phyloP scores from a whole-genome alignment of 2,329 filamentous ascomycete species.

The Pseudogymnoascus sp. region DNA sequence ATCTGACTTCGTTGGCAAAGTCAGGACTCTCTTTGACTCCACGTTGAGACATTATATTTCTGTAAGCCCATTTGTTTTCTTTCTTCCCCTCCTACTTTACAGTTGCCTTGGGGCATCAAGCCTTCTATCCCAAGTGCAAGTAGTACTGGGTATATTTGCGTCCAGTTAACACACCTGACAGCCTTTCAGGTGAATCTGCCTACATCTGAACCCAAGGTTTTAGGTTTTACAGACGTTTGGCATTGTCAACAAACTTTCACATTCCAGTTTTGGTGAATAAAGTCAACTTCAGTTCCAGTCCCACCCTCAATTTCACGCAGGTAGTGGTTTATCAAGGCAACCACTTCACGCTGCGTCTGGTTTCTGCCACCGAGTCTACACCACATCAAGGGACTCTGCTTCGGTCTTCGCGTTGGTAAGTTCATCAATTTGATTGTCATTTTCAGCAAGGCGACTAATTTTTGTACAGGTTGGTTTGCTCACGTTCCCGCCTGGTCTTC shows the following conservation, averaged over 20 bases:
- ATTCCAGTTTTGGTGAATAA: background rate
- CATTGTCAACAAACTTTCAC: background rate
- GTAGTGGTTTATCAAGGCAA: background rate
- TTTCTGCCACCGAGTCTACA: background rate
- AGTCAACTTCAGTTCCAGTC: background rate
- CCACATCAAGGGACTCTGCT: background rate
- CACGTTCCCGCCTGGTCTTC: background rate
- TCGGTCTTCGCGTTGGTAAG: background rate
- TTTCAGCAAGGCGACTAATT: background rate
- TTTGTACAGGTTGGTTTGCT: background rate
- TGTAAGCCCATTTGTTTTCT: background rate
- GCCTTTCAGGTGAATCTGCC: background rate
- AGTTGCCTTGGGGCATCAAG: background rate
- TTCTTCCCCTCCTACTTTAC: background rate
- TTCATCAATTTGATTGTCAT: no score
- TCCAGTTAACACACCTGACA: background rate
- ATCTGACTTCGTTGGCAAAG: conserved; percentile 2
- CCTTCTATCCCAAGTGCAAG: background rate
- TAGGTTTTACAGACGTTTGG: background rate
- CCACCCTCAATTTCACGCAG: background rate
- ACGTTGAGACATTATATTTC: background rate
- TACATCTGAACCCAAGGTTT: background rate
- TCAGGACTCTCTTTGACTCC: background rate
- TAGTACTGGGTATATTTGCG: background rate
- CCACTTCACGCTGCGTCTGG: background rate